Conservation (phyloP, 73 alveolate species). For the Tetrahymena elliotti region DNA sequence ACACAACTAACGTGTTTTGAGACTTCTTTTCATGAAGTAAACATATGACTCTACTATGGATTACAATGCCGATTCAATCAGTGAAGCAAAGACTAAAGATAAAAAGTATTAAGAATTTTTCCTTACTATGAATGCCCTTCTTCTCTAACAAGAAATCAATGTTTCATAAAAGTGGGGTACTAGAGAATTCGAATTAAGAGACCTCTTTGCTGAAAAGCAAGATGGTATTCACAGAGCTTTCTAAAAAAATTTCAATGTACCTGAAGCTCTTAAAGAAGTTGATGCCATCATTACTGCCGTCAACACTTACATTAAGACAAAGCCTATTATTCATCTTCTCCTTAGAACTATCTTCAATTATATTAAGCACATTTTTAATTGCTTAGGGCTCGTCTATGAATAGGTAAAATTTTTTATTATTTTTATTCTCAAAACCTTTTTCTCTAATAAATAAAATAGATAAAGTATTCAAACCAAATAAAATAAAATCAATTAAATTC, state of each 20-base stretch:
- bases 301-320: conserved; percentile 58
- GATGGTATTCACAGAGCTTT: conserved; percentile 64
- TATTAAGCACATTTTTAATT: conserved; percentile 40
- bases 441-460: background rate
- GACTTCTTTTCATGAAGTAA: conserved; percentile 85
- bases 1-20: conserved; percentile 77
- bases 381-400: conserved; percentile 52
- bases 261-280: conserved; percentile 66
- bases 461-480: background rate
- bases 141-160: conserved; percentile 62
- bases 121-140: conserved; percentile 63
- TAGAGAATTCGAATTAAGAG: conserved; percentile 56
- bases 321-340: conserved; percentile 62
- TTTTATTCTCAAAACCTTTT: background rate
- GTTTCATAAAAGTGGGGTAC: conserved; percentile 68
- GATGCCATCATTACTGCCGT: conserved; percentile 60
- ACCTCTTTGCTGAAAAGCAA: conserved; percentile 49
- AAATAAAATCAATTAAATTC: background rate
- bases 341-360: conserved; percentile 56
- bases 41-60: conserved; percentile 92
- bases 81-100: conserved; percentile 85
- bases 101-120: conserved; percentile 78
- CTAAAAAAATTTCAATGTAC: conserved; percentile 85
- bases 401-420: background rate
- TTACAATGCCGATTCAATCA: conserved; percentile 65